phyloP scores from a whole-genome alignment of 768 basidiomycete species.

The Fistulinella prunicolor region DNA sequence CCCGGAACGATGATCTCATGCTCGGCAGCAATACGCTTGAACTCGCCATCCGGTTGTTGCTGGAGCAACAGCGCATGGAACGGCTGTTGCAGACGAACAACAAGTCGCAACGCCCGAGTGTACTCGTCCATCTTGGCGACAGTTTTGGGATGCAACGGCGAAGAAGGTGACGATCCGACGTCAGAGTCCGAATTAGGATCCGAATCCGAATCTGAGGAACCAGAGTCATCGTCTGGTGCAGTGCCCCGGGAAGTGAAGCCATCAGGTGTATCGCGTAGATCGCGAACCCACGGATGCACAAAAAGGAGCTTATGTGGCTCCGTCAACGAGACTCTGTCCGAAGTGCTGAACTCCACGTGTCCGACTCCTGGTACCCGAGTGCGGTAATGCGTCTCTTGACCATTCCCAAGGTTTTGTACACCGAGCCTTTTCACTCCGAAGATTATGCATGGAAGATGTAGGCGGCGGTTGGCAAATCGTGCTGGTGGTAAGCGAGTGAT shows the following conservation, averaged over 20 bases:
- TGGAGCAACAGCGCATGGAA: conserved; percentile 7
- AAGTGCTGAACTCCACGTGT: conserved; percentile 2
- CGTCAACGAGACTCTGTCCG: background rate
- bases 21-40: conserved; percentile 19
- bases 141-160: background rate
- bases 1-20: background rate
- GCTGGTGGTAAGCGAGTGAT: background rate
- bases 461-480: conserved; percentile 1
- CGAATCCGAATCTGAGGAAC: no score
- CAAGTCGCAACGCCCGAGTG: conserved; percentile 2
- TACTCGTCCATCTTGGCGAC: background rate
- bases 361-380: conserved; percentile 5
- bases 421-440: conserved; percentile 3
- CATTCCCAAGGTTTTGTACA: background rate
- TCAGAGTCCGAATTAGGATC: background rate
- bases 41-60: background rate
- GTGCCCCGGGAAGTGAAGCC: background rate
- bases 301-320: conserved; percentile 3
- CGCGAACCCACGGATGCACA: conserved; percentile 15
- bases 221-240: background rate
- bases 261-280: conserved; percentile 4
- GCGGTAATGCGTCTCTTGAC: background rate
- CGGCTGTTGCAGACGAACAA: conserved; percentile 8
- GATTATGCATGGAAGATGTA: conserved; percentile 11
- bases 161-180: no score